phyloP scores from a whole-genome alignment of 805 yeast species.

The Wickerhamiella dianesei region DNA sequence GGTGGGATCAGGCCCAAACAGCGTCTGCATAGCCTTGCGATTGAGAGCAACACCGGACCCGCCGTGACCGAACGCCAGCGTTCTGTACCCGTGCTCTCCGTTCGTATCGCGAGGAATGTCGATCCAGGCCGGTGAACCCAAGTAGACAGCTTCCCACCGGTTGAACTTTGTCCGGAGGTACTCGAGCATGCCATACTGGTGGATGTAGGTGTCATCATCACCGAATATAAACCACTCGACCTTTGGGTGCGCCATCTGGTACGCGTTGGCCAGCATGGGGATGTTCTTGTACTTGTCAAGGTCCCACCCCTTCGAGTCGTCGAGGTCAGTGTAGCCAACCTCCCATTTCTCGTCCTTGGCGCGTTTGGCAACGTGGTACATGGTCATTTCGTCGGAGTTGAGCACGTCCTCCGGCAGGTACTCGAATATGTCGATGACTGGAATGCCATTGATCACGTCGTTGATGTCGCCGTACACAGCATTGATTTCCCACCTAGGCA shows the following conservation, averaged over 20 bases:
- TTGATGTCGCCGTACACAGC: slow-evolving; percentile 27
- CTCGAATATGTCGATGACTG: slow-evolving; percentile 24
- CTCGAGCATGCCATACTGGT: slow-evolving; percentile 4
- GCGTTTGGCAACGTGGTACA: slow-evolving; percentile 14
- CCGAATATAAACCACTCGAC: slow-evolving; percentile 27
- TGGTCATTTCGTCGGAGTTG: slow-evolving; percentile 17
- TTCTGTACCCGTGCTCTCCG: slow-evolving; percentile 11
- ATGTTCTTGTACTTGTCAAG: slow-evolving; percentile 27
- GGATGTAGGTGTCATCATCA: slow-evolving; percentile 27
- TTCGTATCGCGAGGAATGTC: slow-evolving; percentile 15
- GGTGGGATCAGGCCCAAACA: slow-evolving; percentile 21
- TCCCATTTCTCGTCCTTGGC: slow-evolving; percentile 12
- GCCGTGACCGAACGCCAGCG: slow-evolving; percentile 27
- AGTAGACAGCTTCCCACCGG: slow-evolving; percentile 14
- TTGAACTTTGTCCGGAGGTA: slow-evolving; percentile 11
- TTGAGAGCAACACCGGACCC: slow-evolving; percentile 28
- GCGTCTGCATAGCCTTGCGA: slow-evolving; percentile 20
- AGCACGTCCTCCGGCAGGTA: slow-evolving; percentile 17
- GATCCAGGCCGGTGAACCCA: slow-evolving; percentile 1
- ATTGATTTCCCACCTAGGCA: slow-evolving; percentile 25
- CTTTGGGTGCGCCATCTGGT: slow-evolving; percentile 18
- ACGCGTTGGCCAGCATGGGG: slow-evolving; percentile 29
- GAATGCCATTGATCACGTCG: slow-evolving; percentile 24
- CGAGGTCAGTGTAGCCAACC: slow-evolving; percentile 12
- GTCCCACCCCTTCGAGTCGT: slow-evolving; percentile 22